phyloP scores from a whole-genome alignment of 2,329 filamentous ascomycete species.

The Didymella glomerata region DNA sequence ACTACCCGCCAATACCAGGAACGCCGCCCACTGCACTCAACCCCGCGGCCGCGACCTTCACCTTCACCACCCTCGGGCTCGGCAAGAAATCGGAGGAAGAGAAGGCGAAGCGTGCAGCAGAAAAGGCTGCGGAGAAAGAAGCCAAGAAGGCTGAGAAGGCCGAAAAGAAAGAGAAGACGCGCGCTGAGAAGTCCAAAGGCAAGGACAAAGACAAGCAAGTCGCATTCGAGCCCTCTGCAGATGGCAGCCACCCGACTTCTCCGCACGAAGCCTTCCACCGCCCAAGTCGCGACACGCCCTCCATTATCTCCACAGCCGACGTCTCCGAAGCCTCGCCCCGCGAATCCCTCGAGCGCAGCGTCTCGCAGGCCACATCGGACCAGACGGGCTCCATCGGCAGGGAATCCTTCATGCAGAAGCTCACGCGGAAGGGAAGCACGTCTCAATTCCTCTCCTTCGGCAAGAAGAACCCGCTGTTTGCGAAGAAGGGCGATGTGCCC shows the following conservation, averaged over 20 bases:
- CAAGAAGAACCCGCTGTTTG: constrained; percentile 49
- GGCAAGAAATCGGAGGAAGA: constrained; percentile 47
- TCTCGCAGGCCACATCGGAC: constrained; percentile 51
- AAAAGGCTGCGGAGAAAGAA: constrained; percentile 51
- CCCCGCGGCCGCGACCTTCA: constrained; percentile 88
- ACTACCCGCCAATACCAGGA: constrained; percentile 26
- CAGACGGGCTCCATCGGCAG: constrained; percentile 49
- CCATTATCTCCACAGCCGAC: constrained; percentile 53
- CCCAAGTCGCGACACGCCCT: constrained; percentile 55
- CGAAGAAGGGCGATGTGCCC: constrained; percentile 41
- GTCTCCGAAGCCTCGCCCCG: constrained; percentile 49
- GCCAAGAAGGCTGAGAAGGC: constrained; percentile 43
- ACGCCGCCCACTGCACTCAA: constrained; percentile 71
- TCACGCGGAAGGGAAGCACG: constrained; percentile 58
- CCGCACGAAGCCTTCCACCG: constrained; percentile 46
- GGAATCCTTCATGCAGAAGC: constrained; percentile 60
- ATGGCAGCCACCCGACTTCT: constrained; percentile 24
- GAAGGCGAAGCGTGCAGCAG: constrained; percentile 43
- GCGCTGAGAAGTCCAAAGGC: constrained; percentile 45
- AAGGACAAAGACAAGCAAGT: constrained; percentile 47
- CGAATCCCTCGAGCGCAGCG: constrained; percentile 52
- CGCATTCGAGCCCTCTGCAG: constrained; percentile 34
- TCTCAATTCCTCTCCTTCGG: constrained; percentile 56
- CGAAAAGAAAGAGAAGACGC: constrained; percentile 52
- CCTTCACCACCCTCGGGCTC: constrained; percentile 46